Evolutionary conservation across 768 basidiomycete species (phyloP), one percentile per base, ranked within the genome.

Genomic region (Trametes maxima): DNA sequence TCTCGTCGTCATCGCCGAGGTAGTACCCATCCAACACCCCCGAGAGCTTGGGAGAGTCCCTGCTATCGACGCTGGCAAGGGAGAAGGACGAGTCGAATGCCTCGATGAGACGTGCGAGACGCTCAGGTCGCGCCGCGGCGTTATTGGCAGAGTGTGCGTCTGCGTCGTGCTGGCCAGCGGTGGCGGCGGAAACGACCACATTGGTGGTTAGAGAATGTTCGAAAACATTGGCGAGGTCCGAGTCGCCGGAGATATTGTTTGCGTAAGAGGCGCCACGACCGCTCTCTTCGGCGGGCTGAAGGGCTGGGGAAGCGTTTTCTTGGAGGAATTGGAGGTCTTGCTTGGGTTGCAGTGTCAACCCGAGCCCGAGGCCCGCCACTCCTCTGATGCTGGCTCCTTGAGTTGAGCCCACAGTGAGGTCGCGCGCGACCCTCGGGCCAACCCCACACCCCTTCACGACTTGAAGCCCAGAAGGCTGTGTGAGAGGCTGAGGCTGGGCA

Each of bases 11-110:
- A 33, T 8, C 8, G 28, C 8, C 28, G 28, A 33, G 28, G 28
- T 33, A 33, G 28, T 33, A 33, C 4, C 8, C 28, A 33, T 33
- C 8, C 28, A 33, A 8, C 28, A 33, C 28, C 28, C 8, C 28
- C 28, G 28, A 33, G 28, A 33, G 28, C 28, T 8, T 33, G 8
- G 28, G 28, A 33, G 28, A 33, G 28, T 8, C 4, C 28, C 14
- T 21, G 45, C 21, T 58, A 28, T 50, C 57, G 42, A 50, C 33
- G 40, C 57, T 58, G 16, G 57, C 48, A 14, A 58, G 40, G 28
- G 57, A 50, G 48, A 40, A 51, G 28, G 57, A 50, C 28, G 57
- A 50, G 25, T 58, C 57, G 49, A 58, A 50, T 37, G 57, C 42
- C 17, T 50, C 48, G 28, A 58, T 39, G 14, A 50, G 48, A 19